Base-by-base conservation (phyloP, 129 eudicot genomes). In the Helianthus tuberosus region DNA sequence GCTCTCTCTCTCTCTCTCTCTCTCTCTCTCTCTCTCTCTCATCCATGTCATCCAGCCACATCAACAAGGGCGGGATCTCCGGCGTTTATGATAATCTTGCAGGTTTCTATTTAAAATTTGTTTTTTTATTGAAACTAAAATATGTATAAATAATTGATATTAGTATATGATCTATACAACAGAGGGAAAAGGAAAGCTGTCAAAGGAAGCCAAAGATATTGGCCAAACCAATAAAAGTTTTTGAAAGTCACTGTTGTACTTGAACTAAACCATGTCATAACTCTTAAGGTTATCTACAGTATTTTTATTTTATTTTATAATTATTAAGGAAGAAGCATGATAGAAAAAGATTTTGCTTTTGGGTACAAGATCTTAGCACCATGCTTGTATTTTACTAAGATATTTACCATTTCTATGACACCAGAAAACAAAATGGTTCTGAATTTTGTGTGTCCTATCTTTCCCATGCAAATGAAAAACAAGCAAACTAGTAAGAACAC, bases 221-320 rank as follows among this genome's bases (percentile, higher is more conserved):
- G 72, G 43, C 49, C 50, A 49, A 80, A 77, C 77, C 66, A 69
- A 76, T 52, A 80, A 63, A 15, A 36, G 39, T 60, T 80, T 76
- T 79, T 84, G 70, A n/a, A n/a, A 55, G 70, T 27, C 27, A 68
- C 67, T 63, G 29, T 27, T 63, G 80, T 68, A 80, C 71, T 72
- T 69, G 57, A 32, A 32, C 73, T 36, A 44, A 44, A 54, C 15
- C 11, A 70, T 27, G 54, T 69, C 60, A 70, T 51, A 65, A 67
- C 57, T 27, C 32, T 27, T 27, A 27, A 27, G 32, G 11, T 36
- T 29, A 71, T 79, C 80, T 60, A 64, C 38, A 66, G 61, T 76
- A 48, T 27, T 47, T 15, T 59, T 66, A 10, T 57, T 54, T 6
- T 23, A 17, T 58, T 10, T 57, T 1, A 25, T 25, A 25, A 12